These are phyloP conservation scores for Cardamine chenopodiifolia DNA, from an alignment of 345 rosid genomes.

Conservation along the genomic window DNA sequence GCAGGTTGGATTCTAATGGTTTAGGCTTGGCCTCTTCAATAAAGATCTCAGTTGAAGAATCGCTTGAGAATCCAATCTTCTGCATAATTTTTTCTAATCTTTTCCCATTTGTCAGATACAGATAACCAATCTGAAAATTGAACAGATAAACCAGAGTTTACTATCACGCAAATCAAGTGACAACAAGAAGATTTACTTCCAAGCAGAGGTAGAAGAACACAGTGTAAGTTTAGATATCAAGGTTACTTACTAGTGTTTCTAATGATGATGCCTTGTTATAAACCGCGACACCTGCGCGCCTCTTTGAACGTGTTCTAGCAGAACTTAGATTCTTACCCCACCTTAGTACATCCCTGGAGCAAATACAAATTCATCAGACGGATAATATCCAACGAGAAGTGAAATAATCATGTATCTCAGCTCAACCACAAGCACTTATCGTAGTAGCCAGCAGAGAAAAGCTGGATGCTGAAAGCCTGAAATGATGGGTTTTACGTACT, in stretches of 20 bases:
- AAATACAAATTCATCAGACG: conserved; percentile 5
- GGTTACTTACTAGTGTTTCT: conserved; percentile 58
- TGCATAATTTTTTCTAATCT: conserved; percentile 79
- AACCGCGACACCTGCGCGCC: conserved; percentile 66
- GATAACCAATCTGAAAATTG: conserved; percentile 64
- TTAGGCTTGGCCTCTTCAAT: conserved; percentile 49
- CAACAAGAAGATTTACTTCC: neutral
- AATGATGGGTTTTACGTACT: conserved; percentile 25
- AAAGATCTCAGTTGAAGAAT: conserved; percentile 50
- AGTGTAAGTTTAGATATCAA: neutral
- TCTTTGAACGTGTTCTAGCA: conserved; percentile 58
- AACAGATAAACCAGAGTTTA: neutral
- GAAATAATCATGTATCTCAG: neutral
- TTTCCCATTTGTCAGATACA: conserved; percentile 67
- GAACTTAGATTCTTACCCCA: conserved; percentile 74
- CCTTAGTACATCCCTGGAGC: conserved; percentile 53
- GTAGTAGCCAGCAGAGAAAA: neutral
- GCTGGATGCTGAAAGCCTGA: neutral
- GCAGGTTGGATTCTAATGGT: conserved; percentile 31
- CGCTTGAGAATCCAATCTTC: conserved; percentile 73
- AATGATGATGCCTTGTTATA: conserved; percentile 76
- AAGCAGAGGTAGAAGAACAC: neutral
- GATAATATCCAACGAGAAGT: neutral
- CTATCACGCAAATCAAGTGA: neutral
- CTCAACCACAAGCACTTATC: neutral